Base-by-base conservation (phyloP, 306 rosid species). In the Vigna radiata region DNA sequence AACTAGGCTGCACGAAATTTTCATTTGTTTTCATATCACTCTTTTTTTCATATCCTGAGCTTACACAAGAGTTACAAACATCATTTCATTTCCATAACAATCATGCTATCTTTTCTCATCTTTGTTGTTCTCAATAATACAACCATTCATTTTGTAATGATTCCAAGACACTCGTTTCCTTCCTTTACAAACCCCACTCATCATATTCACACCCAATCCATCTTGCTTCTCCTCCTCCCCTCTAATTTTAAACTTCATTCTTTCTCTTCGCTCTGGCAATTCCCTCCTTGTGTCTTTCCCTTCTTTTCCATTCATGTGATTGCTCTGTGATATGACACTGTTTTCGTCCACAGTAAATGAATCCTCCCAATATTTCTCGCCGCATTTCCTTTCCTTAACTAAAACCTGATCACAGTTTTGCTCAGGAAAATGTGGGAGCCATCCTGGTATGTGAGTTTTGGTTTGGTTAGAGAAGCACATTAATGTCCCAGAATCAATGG, bases 341-440 rank as follows among this genome's bases (percentile, higher is more conserved):
- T 55, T 43, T 36, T 14, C 68, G 16, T 85, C 75, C 49, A 0
- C 11, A 2, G 15, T 61, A 73, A 48, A 69, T 6, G 49, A 23
- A 21, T 86, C 76, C 75, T 87, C 97, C 97, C 96, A 92, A 85
- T 84, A 48, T 44, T 83, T 88, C 79, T 92, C 92, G 14, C 87
- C 96, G 31, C 80, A 76, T 85, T 75, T 79, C 71, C 91, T 79
- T 73, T 69, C 86, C 46, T 68, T 75, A 52, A 52, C 18, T 75
- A 13, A 70, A 56, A 52, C 73, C 74, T 21, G n/a, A 46, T 68
- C 21, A 29, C 74, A 71, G 74, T 76, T 82, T 52, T 66, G 73
- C 0, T 77, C 70, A 4, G 96, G 96, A 33, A 87, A 81, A 59
- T 59, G 82, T 49, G 94, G 97, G 52, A 91, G 92, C 97, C 97